These are phyloP conservation scores for Chenopodium suecicum DNA, from an alignment of 148 eudicot genomes.

Conservation along the genomic window DNA sequence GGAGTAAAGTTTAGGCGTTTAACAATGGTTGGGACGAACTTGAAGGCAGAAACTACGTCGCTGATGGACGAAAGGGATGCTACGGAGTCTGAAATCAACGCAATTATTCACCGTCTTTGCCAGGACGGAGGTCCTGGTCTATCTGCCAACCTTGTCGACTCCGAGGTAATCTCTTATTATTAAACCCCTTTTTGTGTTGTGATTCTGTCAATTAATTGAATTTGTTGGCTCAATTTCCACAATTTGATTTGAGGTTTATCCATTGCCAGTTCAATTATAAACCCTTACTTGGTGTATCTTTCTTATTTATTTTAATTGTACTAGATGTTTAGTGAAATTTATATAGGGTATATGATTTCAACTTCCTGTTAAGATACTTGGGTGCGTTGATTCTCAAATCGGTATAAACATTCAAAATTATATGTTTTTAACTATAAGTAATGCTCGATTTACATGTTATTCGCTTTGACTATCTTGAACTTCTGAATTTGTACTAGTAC, in stretches of 20 bases:
- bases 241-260: neutral
- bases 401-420: too few species aligned
- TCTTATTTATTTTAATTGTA: too few species aligned
- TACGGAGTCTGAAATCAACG: slow-evolving; percentile 71
- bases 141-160: slow-evolving; percentile 70
- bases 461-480: neutral
- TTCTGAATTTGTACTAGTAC: neutral
- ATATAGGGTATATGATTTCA: too few species aligned
- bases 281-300: too few species aligned
- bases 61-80: slow-evolving; percentile 63
- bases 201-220: neutral
- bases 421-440: too few species aligned
- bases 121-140: slow-evolving; percentile 78
- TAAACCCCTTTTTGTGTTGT: neutral
- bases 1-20: too few species aligned
- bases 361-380: too few species aligned
- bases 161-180: slow-evolving; percentile 40
- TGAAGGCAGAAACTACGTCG: slow-evolving; percentile 71
- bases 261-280: neutral
- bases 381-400: too few species aligned
- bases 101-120: slow-evolving; percentile 64
- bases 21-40: slow-evolving; percentile 72
- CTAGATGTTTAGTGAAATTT: neutral
- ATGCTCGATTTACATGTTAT: neutral
- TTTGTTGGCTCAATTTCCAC: too few species aligned